Evolutionary conservation across 306 rosid genomes (phyloP), one percentile per base, ranked within the genome.

Genomic region (Benincasa hispida): DNA sequence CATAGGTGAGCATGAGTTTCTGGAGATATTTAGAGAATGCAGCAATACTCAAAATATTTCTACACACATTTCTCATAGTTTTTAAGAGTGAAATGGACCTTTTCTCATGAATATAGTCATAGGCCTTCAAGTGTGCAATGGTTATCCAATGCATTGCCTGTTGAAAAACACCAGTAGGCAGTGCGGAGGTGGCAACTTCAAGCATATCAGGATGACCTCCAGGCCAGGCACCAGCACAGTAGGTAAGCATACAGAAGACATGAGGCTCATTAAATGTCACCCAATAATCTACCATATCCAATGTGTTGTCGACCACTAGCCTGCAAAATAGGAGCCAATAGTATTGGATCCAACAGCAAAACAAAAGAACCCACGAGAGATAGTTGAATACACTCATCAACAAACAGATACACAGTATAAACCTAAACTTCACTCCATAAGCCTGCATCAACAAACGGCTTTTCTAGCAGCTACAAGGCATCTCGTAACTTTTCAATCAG

Each of bases 131-230:
- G 85, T 94, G 99, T 73, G 99, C 97, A 88, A 81, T 61, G 79
- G 96, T 80, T 60, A 92, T 94, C 99, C 99, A 94, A 90, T 92
- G 89, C 99, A 94, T 94, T 83, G 95, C 92, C 87, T 90, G 93
- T 65, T 90, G 91, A 83, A 90, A 90, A 82, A 92, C 99, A 76
- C 99, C 97, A 22, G 87, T 87, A 77, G 97, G 99, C 77, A 94
- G 89, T 74, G 96, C 91, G 51, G 96, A 90, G 75, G 93, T 90
- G 34, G 96, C 99, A 78, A 22, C 90, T 86, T 94, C 96, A 81
- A 94, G 91, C 96, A 90, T 89, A 83, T 92, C 97, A 79, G 99
- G 99, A 85, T 94, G 87, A 81, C 99, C 99, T 72, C 97, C 97
- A 59, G 97, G 97, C 97, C 96, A 94, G 80, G 99, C 86, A 75